Evolutionary conservation across 192 early-diverging fungal genomes (phyloP), one percentile per base, ranked within the genome.

Genomic region (Rhizophagus prolifer): DNA sequence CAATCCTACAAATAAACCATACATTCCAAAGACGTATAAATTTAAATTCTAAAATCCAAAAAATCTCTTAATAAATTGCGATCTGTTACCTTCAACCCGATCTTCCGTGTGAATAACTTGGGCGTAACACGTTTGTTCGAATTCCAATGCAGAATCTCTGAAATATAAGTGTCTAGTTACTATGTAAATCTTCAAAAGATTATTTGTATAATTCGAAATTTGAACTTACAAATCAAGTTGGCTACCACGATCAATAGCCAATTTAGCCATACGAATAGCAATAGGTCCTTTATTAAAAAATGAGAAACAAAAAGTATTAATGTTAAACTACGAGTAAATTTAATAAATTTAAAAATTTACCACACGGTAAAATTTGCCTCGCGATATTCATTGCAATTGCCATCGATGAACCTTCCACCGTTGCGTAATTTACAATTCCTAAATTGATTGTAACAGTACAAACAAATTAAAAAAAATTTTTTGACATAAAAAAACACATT

Each of bases 81-180:
- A 19, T 26, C 23, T 23, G 1, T 6, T 78, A 76, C 95, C 97
- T 84, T 99, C 97, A 63, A 97, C 76, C 59, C 97, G 85, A 86
- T 99, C 97, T 75, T 96, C 88, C 2, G 97, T 96, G 0, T 94
- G 95, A 79, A 99, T 95, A 16, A 98, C 91, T 77, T 96, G 93
- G 0, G 92, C 95, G 76, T 99, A 99, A 82, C 94, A 99, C 38
- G 91, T 85, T 85, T 99, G 93, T 86, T 99, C 97, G 61, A 96
- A 85, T 41, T 93, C 92, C 76, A 99, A 84, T 1, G 95, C 97
- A 31, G 93, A 90, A 59, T 90, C 85, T 31, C 92, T 94, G 75
- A 9, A 67, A 64, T 46, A 68, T 50, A 50, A 41, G 62, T 28
- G 69, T 28, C 19, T 3, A 36, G 5, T 21, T 9, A 65, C 1